A percentile compares a stretch with the other conserved stretches of the same genome.
Conservation (phyloP, 768 basidiomycete species). For the Baorangia bicolor region DNA sequence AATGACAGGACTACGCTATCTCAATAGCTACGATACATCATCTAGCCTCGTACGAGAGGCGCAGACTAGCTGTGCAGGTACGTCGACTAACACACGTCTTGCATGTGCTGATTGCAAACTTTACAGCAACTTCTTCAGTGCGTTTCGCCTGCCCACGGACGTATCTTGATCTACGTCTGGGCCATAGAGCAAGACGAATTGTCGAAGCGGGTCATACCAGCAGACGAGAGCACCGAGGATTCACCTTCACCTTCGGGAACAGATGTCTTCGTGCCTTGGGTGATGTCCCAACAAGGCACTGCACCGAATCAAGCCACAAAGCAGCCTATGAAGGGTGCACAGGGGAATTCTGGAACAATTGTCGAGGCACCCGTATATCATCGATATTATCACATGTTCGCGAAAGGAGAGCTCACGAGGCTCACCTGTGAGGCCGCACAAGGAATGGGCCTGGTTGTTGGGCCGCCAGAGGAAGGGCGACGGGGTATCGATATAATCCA, state of each 20-base stretch:
- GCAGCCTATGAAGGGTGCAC: background rate
- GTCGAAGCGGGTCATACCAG: constrained; percentile 69
- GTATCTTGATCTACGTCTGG: constrained; percentile 94
- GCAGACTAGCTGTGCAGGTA: constrained; percentile 74
- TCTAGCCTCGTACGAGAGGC: constrained; percentile 74
- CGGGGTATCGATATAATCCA: constrained; percentile 66
- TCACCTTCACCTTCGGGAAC: constrained; percentile 41
- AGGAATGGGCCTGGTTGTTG: constrained; percentile 54
- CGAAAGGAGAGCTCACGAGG: constrained; percentile 66
- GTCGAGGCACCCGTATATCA: constrained; percentile 52
- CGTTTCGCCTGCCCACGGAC: constrained; percentile 68
- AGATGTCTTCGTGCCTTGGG: constrained; percentile 93
- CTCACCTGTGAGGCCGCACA: constrained; percentile 64
- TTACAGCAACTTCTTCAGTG: constrained; percentile 59
- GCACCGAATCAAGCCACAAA: constrained; percentile 17
- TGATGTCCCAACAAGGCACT: constrained; percentile 43
- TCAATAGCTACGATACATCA: constrained; percentile 99
- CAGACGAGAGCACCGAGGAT: constrained; percentile 11
- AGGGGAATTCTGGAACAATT: background rate
- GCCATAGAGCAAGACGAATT: constrained; percentile 88
- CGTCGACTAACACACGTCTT: constrained; percentile 5
- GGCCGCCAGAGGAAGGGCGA: constrained; percentile 26
- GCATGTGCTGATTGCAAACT: background rate
- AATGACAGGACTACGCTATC: constrained; percentile 86
- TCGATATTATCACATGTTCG: constrained; percentile 97